phyloP scores from a whole-genome alignment of 192 early-diverging fungal species.

The Coemansia sp. region DNA sequence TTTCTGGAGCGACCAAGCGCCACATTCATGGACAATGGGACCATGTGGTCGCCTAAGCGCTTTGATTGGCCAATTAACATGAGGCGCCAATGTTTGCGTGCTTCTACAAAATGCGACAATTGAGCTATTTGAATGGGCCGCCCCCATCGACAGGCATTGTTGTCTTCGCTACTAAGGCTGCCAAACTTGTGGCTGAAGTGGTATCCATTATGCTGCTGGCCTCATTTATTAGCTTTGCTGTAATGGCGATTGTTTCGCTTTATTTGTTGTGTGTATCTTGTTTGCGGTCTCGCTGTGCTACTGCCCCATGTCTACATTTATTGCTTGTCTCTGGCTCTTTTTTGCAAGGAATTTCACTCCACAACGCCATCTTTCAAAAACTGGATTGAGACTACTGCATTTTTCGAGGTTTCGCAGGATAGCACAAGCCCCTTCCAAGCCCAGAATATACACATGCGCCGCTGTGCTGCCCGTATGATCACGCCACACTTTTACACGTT shows the following conservation, averaged over 20 bases:
- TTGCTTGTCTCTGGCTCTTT: background rate
- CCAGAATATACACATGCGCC: background rate
- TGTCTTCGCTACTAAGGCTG: background rate
- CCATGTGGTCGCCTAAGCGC: background rate
- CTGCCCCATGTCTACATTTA: background rate
- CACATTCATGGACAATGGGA: background rate
- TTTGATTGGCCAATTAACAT: background rate
- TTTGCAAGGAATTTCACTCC: background rate
- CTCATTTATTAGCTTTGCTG: background rate
- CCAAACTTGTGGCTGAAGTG: background rate
- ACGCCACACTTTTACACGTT: background rate
- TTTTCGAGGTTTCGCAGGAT: background rate
- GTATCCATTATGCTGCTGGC: background rate
- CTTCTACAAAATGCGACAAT: background rate
- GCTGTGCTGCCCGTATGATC: slow-evolving; percentile 3
- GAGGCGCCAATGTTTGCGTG: background rate
- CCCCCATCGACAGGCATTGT: background rate
- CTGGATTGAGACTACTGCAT: background rate
- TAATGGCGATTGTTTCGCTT: background rate
- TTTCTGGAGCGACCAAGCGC: background rate
- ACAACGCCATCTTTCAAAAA: background rate
- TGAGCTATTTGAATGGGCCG: background rate
- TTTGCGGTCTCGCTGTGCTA: slow-evolving; percentile 5
- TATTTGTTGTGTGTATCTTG: background rate
- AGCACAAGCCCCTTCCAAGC: background rate